These are phyloP conservation scores for Telfairia occidentalis DNA, from an alignment of 331 rosid species.

Conservation along the genomic window DNA sequence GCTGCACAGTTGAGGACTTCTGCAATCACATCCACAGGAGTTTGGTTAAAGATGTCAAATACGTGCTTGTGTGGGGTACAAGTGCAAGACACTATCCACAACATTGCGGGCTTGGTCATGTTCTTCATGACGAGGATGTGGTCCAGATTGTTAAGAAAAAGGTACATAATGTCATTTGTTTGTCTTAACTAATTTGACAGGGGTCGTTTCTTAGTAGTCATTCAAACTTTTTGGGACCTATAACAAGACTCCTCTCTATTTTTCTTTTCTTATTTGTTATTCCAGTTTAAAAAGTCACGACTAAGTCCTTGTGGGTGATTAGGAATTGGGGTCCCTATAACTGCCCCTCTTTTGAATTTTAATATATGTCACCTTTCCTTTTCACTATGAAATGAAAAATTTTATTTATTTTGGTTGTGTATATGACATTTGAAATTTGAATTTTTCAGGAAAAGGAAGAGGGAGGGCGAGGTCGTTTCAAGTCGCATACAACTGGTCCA, in stretches of 20 bases:
- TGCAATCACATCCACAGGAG: constrained; percentile 97
- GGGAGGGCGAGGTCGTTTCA: constrained; percentile 94
- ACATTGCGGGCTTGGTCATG: constrained; percentile 76
- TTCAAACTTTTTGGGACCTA: background rate
- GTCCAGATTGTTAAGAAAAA: constrained; percentile 98
- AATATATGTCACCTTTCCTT: background rate
- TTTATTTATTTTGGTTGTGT: background rate
- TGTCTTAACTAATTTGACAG: background rate
- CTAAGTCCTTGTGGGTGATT: background rate
- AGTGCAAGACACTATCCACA: constrained; percentile 97
- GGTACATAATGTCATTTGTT: constrained; percentile 34
- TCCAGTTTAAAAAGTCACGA: background rate
- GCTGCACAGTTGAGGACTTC: constrained; percentile 88
- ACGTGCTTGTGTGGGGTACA: constrained; percentile 88
- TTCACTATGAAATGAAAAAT: background rate
- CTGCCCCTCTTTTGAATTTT: background rate
- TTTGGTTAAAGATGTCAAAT: constrained; percentile 91
- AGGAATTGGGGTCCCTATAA: background rate
- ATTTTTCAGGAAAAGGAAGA: constrained; percentile 68
- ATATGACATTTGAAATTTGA: background rate
- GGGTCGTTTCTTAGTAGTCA: background rate
- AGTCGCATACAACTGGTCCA: constrained; percentile 82
- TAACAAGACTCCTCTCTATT: background rate
- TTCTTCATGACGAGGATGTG: constrained; percentile 78
- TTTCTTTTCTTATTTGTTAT: background rate